phyloP scores from a whole-genome alignment of 1,284 basidiomycete species.

The Sanghuangporus weigelae region DNA sequence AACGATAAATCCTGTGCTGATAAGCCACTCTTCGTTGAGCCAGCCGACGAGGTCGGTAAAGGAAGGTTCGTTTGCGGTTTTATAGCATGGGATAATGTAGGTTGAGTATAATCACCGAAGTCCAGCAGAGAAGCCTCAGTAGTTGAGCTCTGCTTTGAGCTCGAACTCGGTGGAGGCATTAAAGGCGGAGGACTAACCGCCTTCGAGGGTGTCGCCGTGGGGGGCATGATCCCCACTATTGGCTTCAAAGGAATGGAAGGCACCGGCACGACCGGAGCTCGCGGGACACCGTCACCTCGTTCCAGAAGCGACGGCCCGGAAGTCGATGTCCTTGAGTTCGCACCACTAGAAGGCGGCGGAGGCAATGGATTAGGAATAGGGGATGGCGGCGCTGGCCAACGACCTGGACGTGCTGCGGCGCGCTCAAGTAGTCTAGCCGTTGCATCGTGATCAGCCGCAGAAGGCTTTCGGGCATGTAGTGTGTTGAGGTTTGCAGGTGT shows the following conservation, averaged over 20 bases:
- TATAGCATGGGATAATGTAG: background rate
- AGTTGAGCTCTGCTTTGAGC: background rate
- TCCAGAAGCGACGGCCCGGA: conserved; percentile 22
- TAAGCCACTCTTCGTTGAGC: conserved; percentile 39
- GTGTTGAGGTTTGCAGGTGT: conserved; percentile 6
- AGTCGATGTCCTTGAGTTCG: conserved; percentile 5
- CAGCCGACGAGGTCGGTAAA: conserved; percentile 19
- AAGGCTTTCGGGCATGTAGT: conserved; percentile 12
- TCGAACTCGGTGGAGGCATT: background rate
- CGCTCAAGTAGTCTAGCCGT: conserved; percentile 18
- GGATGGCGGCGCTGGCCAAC: conserved; percentile 61
- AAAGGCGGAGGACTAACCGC: background rate
- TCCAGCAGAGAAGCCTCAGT: background rate
- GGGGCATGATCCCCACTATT: conserved; percentile 7
- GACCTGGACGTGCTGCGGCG: conserved; percentile 41
- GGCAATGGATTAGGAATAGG: conserved; percentile 42
- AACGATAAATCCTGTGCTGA: conserved; percentile 73
- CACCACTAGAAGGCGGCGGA: conserved; percentile 25
- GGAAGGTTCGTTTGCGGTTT: background rate
- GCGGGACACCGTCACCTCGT: conserved; percentile 19
- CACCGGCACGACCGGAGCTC: conserved; percentile 8
- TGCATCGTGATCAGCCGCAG: conserved; percentile 13
- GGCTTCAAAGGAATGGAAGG: conserved; percentile 8
- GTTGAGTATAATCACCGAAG: background rate
- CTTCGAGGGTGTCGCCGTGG: background rate